A percentile compares a stretch with the other conserved stretches of the same genome.
phyloP scores from a whole-genome alignment of 2,329 filamentous ascomycete genomes.

The Colletotrichum incanum region DNA sequence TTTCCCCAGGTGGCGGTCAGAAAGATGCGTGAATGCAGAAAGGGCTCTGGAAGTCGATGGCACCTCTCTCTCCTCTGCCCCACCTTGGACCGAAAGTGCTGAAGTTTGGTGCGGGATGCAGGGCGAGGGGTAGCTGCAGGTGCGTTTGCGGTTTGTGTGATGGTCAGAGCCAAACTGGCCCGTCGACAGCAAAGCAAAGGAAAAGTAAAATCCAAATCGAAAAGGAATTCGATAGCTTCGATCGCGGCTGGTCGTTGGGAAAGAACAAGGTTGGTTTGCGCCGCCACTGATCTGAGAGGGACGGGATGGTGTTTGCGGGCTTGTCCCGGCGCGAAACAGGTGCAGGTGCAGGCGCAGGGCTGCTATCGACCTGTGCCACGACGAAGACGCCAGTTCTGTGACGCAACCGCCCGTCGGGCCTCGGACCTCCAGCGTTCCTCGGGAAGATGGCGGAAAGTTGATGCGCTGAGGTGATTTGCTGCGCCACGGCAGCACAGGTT shows the following conservation, averaged over 20 bases:
- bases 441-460: conserved; percentile 16
- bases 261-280: conserved; percentile 17
- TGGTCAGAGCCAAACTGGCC: not conserved
- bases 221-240: not conserved
- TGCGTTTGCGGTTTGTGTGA: conserved; percentile 12
- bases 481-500: conserved; percentile 12
- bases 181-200: not conserved
- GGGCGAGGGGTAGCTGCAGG: conserved; percentile 31
- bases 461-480: conserved; percentile 16
- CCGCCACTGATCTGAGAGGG: conserved; percentile 6
- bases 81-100: conserved; percentile 38
- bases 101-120: conserved; percentile 8
- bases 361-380: conserved; percentile 10
- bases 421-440: conserved; percentile 10
- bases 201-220: not conserved
- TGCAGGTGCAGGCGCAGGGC: conserved; percentile 10
- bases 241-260: conserved; percentile 6
- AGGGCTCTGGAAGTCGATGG: conserved; percentile 24
- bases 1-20: conserved; percentile 22
- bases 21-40: conserved; percentile 13
- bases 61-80: conserved; percentile 35
- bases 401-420: conserved; percentile 39
- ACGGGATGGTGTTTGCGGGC: conserved; percentile 18
- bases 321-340: conserved; percentile 27
- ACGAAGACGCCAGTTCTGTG: conserved; percentile 43